Evolutionary conservation across 768 basidiomycete species (phyloP).

Genomic region (Lentinula sp.): DNA sequence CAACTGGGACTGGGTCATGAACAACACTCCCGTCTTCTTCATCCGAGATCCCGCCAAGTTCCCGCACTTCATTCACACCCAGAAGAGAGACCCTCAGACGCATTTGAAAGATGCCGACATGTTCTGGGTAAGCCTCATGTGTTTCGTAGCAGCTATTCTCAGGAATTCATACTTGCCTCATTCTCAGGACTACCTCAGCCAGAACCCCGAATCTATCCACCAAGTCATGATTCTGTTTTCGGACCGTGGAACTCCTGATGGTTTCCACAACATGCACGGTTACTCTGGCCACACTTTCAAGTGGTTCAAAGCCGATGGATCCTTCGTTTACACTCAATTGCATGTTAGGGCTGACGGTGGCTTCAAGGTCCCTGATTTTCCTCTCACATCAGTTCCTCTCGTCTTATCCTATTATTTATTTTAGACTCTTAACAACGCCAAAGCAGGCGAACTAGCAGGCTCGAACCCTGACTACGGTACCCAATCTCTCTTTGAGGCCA

Average conservation of each 20-base stretch:
- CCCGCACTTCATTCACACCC: slow-evolving; percentile 92
- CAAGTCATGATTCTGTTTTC: slow-evolving; percentile 88
- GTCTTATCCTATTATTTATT: background rate
- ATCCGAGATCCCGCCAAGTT: slow-evolving; percentile 85
- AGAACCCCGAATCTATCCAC: slow-evolving; percentile 87
- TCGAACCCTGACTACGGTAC: slow-evolving; percentile 84
- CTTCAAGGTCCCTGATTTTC: slow-evolving; percentile 51
- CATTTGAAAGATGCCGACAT: slow-evolving; percentile 84
- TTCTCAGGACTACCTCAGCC: slow-evolving; percentile 76
- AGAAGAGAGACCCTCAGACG: slow-evolving; percentile 88
- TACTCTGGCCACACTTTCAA: slow-evolving; percentile 94
- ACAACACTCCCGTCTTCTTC: slow-evolving; percentile 91
- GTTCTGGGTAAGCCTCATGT: slow-evolving; percentile 58
- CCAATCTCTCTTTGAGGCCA: slow-evolving; percentile 71
- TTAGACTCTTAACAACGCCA: slow-evolving; percentile 65
- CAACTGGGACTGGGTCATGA: slow-evolving; percentile 89
- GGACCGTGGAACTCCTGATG: slow-evolving; percentile 93
- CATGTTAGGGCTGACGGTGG: slow-evolving; percentile 77
- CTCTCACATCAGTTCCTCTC: background rate
- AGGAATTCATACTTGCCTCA: slow-evolving; percentile 10
- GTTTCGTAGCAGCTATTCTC: background rate
- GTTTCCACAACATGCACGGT: slow-evolving; percentile 83
- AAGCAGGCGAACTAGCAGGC: slow-evolving; percentile 61
- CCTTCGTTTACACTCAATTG: slow-evolving; percentile 82
- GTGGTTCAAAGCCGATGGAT: slow-evolving; percentile 78